Evolutionary conservation across 441 rosid species (phyloP).

Genomic region (Eugenia klotzschiana): DNA sequence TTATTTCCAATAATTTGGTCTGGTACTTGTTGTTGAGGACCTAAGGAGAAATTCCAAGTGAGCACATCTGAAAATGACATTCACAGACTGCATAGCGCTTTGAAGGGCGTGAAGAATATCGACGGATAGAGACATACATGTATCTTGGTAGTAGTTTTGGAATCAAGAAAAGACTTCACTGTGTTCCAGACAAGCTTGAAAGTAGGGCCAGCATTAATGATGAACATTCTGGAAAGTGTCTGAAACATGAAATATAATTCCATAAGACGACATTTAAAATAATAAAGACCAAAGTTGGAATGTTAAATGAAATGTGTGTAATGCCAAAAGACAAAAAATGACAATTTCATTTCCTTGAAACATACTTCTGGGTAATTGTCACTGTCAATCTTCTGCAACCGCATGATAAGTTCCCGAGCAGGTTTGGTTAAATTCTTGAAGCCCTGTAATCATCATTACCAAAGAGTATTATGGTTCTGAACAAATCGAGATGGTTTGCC

Average conservation of each 20-base stretch:
- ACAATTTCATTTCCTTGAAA: neutral
- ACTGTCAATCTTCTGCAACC: slow-evolving; percentile 4
- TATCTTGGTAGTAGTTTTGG: slow-evolving; percentile 3
- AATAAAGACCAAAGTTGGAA: neutral
- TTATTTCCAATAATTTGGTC: slow-evolving; percentile 5
- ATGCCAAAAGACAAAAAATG: neutral
- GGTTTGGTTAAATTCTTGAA: slow-evolving; percentile 1
- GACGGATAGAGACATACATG: neutral
- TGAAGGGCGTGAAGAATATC: neutral
- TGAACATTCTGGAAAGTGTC: slow-evolving; percentile 11
- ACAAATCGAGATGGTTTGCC: neutral
- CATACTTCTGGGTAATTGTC: slow-evolving; percentile 8
- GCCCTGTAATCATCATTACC: neutral
- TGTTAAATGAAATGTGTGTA: neutral
- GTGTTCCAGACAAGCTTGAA: slow-evolving; percentile 10
- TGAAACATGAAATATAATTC: neutral
- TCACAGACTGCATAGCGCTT: neutral
- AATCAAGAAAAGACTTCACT: slow-evolving; percentile 7
- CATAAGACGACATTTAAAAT: neutral
- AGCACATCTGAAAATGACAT: neutral
- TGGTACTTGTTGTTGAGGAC: slow-evolving; percentile 10
- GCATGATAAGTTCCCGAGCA: slow-evolving; percentile 5
- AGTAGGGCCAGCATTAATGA: slow-evolving; percentile 9
- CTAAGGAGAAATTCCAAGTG: neutral
- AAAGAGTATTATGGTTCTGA: neutral